Evolutionary conservation across 2,329 filamentous ascomycete genomes (phyloP), one percentile per base, ranked within the genome.

Genomic region (Aspergillus sp.): DNA sequence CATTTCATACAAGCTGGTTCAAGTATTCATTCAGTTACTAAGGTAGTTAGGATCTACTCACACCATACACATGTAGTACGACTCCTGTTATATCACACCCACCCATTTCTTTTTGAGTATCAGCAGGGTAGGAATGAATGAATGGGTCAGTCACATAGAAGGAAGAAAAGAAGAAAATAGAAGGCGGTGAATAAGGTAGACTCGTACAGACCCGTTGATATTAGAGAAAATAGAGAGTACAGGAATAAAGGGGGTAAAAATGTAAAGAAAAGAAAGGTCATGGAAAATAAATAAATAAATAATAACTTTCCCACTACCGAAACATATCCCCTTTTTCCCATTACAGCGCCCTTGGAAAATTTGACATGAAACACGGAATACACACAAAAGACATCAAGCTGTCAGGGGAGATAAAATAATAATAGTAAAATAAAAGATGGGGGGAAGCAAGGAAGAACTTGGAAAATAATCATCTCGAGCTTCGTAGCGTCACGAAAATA

Each of bases 281-380:
- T 36, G 32, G 32, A 36, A 36, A 25, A 27, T 27, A 27, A 27
- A 27, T 27, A 27, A 27, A 32, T 32, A 54, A 60, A 56, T 17
- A 56, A 57, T 60, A 64, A 61, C 66, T 67, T 73, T 71, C 68
- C 66, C 68, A 70, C 70, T 73, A 70, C 70, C 68, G 69, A 72
- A 67, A 71, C 69, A 71, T 69, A 49, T 65, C 68, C 69, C 71
- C 65, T 68, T 71, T 74, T 74, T 73, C 70, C 73, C 71, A 74
- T 76, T 75, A 75, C 69, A 76, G 74, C 74, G 75, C 74, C 75
- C 69, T 58, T 69, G 65, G 66, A 68, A 66, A 67, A 61, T 61
- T 59, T 60, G 57, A 64, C 66, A 53, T 6, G 54, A 59, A 62
- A 61, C 58, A 62, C 23, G 25, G 52, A 41, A 44, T 23, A 42